Base-by-base conservation (phyloP, 2,329 filamentous ascomycete species). In the Myriosclerotinia scirpicola region DNA sequence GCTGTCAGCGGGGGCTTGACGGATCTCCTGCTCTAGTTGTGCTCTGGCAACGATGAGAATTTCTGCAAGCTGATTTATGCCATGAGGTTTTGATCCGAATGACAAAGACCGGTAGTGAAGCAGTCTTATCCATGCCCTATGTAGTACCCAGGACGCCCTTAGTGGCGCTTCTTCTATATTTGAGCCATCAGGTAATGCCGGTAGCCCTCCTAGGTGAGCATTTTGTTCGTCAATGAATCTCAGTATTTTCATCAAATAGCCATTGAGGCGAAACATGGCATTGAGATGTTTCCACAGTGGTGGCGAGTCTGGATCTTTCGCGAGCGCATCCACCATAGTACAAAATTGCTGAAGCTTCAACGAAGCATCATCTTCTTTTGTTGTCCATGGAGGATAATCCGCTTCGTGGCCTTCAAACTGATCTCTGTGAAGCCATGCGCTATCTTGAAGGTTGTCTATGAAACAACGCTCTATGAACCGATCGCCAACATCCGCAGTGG, bases 71-170 rank as follows among this genome's bases (percentile, higher is more conserved):
- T 66, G 56, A n/a, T 36, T 12, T 14, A 62, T 11, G 5, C 69
- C 69, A 48, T 42, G 22, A 44, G 17, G 1, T 4, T 44, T 14
- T 11, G 14, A 15, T 52, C 54, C 68, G 15, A 63, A 26, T 15
- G 40, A 54, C 5, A 71, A 55, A 20, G 67, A 67, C 5, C 68
- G 67, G 44, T 69, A 67, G 40, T 72, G 68, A 15, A 72, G 53
- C 22, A 64, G 59, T 15, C 66, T 67, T 46, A 70, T 67, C 61
- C 61, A 71, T 34, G 65, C 66, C 42, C 68, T 54, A 54, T 70
- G 68, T 30, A 72, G 54, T 14, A 58, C 53, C 67, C 67, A 71
- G 6, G 67, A 53, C n/a, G 54, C 52, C n/a, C 40, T 60, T 40
- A 68, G 12, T 15, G 34, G 22, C 20, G 50, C 14, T 14, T 36